Conservation (phyloP, 495 filamentous ascomycete species). For the Talaromyces stipitatus region DNA sequence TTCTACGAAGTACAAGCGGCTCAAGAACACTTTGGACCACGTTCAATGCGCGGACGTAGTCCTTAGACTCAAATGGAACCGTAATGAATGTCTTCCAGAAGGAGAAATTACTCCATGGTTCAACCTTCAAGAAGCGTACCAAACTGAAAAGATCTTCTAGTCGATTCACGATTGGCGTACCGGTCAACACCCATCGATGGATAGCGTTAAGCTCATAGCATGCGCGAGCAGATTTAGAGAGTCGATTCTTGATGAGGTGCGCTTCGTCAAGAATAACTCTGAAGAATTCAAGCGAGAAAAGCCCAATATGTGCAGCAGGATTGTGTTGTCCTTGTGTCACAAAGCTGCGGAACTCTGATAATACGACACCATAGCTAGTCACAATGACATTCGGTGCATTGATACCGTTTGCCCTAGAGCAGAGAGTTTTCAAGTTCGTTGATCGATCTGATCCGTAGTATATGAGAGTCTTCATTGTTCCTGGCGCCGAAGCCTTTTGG, state of each 20-base stretch:
- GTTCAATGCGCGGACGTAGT: slow-evolving; percentile 87
- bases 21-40: slow-evolving; percentile 96
- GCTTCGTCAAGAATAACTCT: slow-evolving; percentile 93
- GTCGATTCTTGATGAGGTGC: slow-evolving; percentile 87
- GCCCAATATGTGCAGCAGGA: slow-evolving; percentile 53
- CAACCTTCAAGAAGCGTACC: slow-evolving; percentile 83
- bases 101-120: slow-evolving; percentile 96
- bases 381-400: slow-evolving; percentile 84
- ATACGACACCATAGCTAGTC: slow-evolving; percentile 88
- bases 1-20: slow-evolving; percentile 87
- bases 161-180: slow-evolving; percentile 94
- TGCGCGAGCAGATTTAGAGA: slow-evolving; percentile 81
- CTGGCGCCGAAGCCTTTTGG: slow-evolving; percentile 73
- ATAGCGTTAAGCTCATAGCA: slow-evolving; percentile 81
- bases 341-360: slow-evolving; percentile 80
- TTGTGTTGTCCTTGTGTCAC: slow-evolving; percentile 45
- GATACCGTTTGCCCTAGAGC: slow-evolving; percentile 62
- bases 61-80: slow-evolving; percentile 87
- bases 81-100: slow-evolving; percentile 99
- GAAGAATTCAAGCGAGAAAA: slow-evolving; percentile 91
- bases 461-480: slow-evolving; percentile 72
- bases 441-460: slow-evolving; percentile 88
- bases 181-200: slow-evolving; percentile 91
- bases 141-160: slow-evolving; percentile 95
- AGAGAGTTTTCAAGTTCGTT: slow-evolving; percentile 65